Evolutionary conservation across 768 basidiomycete genomes (phyloP), one percentile per base, ranked within the genome.

Genomic region (Boletus vermiculosoides): DNA sequence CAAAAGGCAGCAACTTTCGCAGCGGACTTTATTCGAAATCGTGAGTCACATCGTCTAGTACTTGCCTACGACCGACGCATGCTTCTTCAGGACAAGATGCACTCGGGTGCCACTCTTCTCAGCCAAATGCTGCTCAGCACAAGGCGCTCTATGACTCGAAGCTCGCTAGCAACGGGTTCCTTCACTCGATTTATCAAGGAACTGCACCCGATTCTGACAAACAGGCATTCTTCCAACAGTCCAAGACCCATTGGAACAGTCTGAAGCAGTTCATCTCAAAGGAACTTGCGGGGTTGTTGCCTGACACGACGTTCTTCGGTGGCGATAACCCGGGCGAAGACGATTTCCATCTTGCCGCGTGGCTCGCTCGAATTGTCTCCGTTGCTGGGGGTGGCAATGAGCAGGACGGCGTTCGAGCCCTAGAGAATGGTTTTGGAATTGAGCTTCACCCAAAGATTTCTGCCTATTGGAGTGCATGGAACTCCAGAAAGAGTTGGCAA

Each of bases 271-370:
- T 78, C 67, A 64, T 79, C 49, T 59, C 70, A 34, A 69, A 74
- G 30, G 71, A 75, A 31, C 75, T 85, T 44, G 75, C 78, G 4
- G 58, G 58, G 0, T 55, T 71, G 52, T 70, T 85, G 20, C 77
- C 78, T 18, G 70, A 69, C 15, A 72, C 69, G 10, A 76, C 76
- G 5, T 84, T 83, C 70, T 71, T 82, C 39, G 78, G 76, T 20
- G 83, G 81, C 10, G 74, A 66, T 5, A 60, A 51, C 40, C 80
- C 81, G 0, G 77, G 81, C 10, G 80, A 82, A 63, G 81, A 80
- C 52, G 84, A 83, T 63, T 82, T 80, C 71, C 82, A 83, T 67
- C 69, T 84, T 41, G 78, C 59, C 7, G 80, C 75, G 9, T 85
- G 80, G 83, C 67, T 84, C 31, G 77, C 80, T 25, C 77, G 80